Conservation (phyloP, 2,329 filamentous ascomycete genomes). For the Penicillium vulpinum region DNA sequence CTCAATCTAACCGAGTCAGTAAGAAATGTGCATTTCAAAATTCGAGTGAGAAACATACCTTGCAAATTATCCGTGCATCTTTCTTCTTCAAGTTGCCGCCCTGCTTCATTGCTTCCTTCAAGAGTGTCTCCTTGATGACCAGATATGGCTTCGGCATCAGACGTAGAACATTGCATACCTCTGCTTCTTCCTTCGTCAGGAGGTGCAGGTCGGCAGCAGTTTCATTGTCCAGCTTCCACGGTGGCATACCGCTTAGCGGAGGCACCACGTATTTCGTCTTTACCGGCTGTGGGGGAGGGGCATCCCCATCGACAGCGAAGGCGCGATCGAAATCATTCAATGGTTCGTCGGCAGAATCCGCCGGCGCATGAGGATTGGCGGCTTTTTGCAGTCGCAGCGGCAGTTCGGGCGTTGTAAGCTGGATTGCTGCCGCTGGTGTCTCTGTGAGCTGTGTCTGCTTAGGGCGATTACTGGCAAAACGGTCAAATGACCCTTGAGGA, state of each 20-base stretch:
- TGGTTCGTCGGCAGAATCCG: slow-evolving; percentile 36
- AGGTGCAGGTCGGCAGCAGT: slow-evolving; percentile 78
- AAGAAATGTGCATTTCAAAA: neutral
- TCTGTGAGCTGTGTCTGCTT: slow-evolving; percentile 70
- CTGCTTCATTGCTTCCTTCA: slow-evolving; percentile 85
- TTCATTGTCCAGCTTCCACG: slow-evolving; percentile 69
- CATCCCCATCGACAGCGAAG: slow-evolving; percentile 52
- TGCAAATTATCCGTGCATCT: slow-evolving; percentile 81
- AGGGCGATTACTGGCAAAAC: slow-evolving; percentile 72
- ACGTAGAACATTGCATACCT: slow-evolving; percentile 80
- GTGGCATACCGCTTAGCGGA: slow-evolving; percentile 47
- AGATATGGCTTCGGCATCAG: slow-evolving; percentile 93
- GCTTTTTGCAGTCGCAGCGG: slow-evolving; percentile 60
- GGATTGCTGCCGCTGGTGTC: slow-evolving; percentile 70
- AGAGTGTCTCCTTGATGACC: slow-evolving; percentile 88
- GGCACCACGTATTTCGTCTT: slow-evolving; percentile 56
- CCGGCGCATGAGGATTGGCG: slow-evolving; percentile 29
- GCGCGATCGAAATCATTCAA: slow-evolving; percentile 56
- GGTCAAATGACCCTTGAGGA: slow-evolving; percentile 79
- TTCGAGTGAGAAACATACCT: slow-evolving; percentile 38
- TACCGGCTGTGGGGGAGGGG: slow-evolving; percentile 39
- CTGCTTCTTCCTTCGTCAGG: slow-evolving; percentile 77
- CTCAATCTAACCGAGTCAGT: slow-evolving; percentile 60
- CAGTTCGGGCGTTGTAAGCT: slow-evolving; percentile 76
- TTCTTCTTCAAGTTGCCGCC: slow-evolving; percentile 93